Base-by-base conservation (phyloP, 495 filamentous ascomycete species). In the Talaromyces nanjingensis region DNA sequence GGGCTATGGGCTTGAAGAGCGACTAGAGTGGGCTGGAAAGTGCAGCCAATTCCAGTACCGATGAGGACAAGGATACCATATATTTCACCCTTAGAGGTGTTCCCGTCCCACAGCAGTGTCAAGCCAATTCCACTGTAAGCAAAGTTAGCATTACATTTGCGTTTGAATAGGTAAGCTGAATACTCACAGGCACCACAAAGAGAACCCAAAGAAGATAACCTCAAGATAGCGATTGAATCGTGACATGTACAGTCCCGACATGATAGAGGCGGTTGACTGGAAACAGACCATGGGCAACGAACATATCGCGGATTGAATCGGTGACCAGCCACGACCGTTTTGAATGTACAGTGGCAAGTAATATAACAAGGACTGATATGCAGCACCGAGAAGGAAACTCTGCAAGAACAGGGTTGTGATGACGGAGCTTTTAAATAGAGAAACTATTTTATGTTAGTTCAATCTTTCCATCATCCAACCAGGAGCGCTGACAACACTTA, bases 1-100 rank as follows among this genome's bases (percentile, higher is more conserved):
- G 74, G 77, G 42, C 77, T 84, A 68, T 87, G 84, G 9, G 86
- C 84, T 69, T 88, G 85, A 22, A 86, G 70, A 8, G 86, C 86
- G n/a, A 89, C 81, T 0, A 89, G 73, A 16, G 79, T 79, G 14
- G 86, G 85, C 65, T 88, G 86, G 65, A 87, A 85, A 14, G 80
- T 80, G 59, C 74, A 75, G n/a, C 86, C 86, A 4, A 85, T 69
- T 3, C 86, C 86, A 3, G 79, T 66, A 11, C 86, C 86, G 31
- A 81, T 72, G 14, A 87, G 68, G 4, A 75, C 68, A 18, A 86
- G 78, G n/a, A 82, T 76, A 9, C 84, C 68, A 16, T 80, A 76
- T 57, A 87, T 83, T 16, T 80, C 70, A n/a, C 70, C 81, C 4
- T 78, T 73, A 62, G 76, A 73, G 2, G 83, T 84, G 18, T 69